These are phyloP conservation scores for Endotrypanum monterogeii DNA, from an alignment of 208 protist species.

Conservation along the genomic window DNA sequence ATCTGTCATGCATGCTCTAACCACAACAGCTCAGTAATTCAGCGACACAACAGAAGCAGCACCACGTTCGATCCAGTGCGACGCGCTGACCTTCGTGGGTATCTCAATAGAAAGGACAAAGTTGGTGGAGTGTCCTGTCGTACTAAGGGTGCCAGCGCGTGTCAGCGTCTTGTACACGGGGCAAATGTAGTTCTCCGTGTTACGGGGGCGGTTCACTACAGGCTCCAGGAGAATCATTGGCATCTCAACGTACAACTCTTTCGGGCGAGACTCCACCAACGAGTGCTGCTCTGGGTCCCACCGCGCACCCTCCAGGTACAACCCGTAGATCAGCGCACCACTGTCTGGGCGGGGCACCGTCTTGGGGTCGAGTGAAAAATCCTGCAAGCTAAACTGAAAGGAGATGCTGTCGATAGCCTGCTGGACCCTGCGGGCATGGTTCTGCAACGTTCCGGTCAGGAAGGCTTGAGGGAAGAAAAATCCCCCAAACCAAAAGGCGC, in stretches of 20 bases:
- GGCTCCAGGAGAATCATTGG: constrained; percentile 94
- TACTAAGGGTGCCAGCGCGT: constrained; percentile 95
- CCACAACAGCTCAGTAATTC: constrained; percentile 64
- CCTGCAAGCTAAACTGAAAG: constrained; percentile 88
- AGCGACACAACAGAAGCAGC: constrained; percentile 89
- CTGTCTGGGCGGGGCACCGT: constrained; percentile 42
- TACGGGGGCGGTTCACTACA: constrained; percentile 47
- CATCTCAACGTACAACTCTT: constrained; percentile 94
- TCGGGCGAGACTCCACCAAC: constrained; percentile 94
- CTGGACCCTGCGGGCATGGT: constrained; percentile 94
- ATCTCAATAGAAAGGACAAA: constrained; percentile 97
- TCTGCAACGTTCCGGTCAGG: constrained; percentile 96
- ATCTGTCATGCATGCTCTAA: not conserved
- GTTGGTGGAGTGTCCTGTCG: constrained; percentile 99
- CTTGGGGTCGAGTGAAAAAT: constrained; percentile 16
- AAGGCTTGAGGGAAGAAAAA: constrained; percentile 99
- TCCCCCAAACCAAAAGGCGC: constrained; percentile 95
- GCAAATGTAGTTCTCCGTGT: constrained; percentile 90
- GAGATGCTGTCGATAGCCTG: constrained; percentile 97
- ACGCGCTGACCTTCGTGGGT: constrained; percentile 79
- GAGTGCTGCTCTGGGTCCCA: constrained; percentile 84
- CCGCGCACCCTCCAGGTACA: constrained; percentile 96
- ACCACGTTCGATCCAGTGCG: constrained; percentile 96
- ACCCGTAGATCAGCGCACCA: constrained; percentile 93
- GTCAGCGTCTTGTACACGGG: constrained; percentile 97